Evolutionary conservation across 441 rosid genomes (phyloP).

Genomic region (Eruca vesicaria): DNA sequence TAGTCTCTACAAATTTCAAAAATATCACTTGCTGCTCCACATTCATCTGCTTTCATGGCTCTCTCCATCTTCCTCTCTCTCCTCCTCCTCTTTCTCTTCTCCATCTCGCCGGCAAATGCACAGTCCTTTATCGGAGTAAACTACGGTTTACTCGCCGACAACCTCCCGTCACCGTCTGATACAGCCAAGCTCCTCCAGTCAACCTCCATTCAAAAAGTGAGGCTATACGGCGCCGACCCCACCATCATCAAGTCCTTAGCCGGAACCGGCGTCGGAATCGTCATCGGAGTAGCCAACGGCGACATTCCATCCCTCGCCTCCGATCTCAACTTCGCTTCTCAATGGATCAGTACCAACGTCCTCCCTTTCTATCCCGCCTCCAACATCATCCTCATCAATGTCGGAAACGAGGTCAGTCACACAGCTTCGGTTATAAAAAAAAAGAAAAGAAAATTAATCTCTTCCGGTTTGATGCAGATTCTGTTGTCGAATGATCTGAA

Average conservation of each 20-base stretch:
- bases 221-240: constrained; percentile 89
- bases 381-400: constrained; percentile 70
- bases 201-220: constrained; percentile 63
- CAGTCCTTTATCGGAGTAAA: constrained; percentile 80
- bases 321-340: constrained; percentile 71
- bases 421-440: not conserved
- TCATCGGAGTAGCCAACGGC: constrained; percentile 76
- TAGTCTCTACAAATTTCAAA: not conserved
- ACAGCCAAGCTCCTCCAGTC: constrained; percentile 82
- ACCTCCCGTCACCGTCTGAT: constrained; percentile 77
- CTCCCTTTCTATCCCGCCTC: constrained; percentile 77
- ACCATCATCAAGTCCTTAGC: constrained; percentile 69
- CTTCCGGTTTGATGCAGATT: constrained; percentile 41
- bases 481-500: constrained; percentile 59
- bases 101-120: constrained; percentile 39
- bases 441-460: not conserved
- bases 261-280: constrained; percentile 74
- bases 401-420: constrained; percentile 78
- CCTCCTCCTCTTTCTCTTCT: not conserved
- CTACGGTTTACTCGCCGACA: constrained; percentile 86
- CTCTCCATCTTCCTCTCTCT: not conserved
- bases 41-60: constrained; percentile 8
- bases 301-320: constrained; percentile 75
- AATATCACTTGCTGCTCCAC: not conserved
- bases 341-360: constrained; percentile 78